phyloP scores from a whole-genome alignment of 148 eudicot species.

The Persicaria maculosa region DNA sequence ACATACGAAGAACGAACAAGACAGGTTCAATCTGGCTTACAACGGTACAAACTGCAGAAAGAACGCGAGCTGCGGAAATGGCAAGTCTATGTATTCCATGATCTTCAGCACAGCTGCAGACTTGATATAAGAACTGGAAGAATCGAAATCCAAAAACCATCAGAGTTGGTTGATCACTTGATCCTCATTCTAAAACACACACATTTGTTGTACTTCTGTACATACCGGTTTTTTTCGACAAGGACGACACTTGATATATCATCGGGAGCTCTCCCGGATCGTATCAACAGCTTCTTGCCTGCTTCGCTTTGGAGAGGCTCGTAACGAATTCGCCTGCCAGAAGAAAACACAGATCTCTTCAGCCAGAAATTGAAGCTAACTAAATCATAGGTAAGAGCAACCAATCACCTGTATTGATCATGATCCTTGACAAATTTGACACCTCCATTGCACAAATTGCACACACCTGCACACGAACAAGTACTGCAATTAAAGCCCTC shows the following conservation, averaged over 20 bases:
- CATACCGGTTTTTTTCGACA: slow-evolving; percentile 76
- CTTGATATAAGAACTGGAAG: slow-evolving; percentile 70
- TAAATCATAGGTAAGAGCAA: neutral
- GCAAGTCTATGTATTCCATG: slow-evolving; percentile 89
- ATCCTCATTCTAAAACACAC: neutral
- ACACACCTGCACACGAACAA: slow-evolving; percentile 53
- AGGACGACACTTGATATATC: slow-evolving; percentile 98
- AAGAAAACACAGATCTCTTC: neutral
- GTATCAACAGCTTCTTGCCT: slow-evolving; percentile 63
- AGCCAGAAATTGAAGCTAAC: neutral
- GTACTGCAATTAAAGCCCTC: neutral
- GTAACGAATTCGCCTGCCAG: slow-evolving; percentile 68
- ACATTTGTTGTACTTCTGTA: neutral
- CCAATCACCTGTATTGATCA: slow-evolving; percentile 54
- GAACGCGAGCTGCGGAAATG: slow-evolving; percentile 87
- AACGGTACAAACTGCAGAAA: slow-evolving; percentile 71
- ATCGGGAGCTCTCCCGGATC: slow-evolving; percentile 96
- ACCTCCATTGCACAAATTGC: slow-evolving; percentile 98
- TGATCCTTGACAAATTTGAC: slow-evolving; percentile 89
- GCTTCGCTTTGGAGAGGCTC: slow-evolving; percentile 95
- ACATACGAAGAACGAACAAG: neutral
- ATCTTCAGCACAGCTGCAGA: slow-evolving; percentile 97
- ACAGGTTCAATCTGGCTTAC: slow-evolving; percentile 25
- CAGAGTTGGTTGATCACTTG: neutral
- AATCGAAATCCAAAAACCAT: neutral